phyloP scores from a whole-genome alignment of 495 filamentous ascomycete genomes.

The Cenococcum geophilum region DNA sequence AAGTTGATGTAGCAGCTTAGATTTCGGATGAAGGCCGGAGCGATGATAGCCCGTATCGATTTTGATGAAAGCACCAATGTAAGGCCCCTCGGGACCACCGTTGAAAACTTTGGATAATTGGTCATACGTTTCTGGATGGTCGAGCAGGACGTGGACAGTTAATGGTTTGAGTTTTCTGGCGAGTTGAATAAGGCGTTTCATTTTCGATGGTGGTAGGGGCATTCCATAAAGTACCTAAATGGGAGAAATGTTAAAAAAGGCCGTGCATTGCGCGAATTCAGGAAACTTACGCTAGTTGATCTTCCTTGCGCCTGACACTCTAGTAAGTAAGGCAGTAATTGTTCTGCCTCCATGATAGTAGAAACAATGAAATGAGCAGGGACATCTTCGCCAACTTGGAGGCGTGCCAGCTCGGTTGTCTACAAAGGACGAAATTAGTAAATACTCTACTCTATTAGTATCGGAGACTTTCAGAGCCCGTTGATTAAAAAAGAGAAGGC shows the following conservation, averaged over 20 bases:
- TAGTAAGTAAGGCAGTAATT: slow-evolving; percentile 55
- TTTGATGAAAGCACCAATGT: slow-evolving; percentile 62
- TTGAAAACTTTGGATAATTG: slow-evolving; percentile 31
- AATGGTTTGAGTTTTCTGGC: slow-evolving; percentile 46
- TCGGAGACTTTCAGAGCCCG: not conserved
- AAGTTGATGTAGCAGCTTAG: slow-evolving; percentile 46
- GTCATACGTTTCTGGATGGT: slow-evolving; percentile 52
- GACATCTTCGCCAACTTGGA: slow-evolving; percentile 61
- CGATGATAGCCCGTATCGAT: slow-evolving; percentile 74
- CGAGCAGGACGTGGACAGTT: slow-evolving; percentile 62
- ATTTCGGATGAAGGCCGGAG: slow-evolving; percentile 58
- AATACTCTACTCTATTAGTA: not conserved
- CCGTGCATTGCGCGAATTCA: too few relatives aligned
- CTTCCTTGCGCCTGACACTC: slow-evolving; percentile 49
- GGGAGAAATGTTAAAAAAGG: not conserved
- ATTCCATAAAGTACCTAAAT: slow-evolving; percentile 68
- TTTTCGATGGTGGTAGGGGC: slow-evolving; percentile 58
- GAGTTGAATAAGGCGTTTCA: slow-evolving; percentile 52
- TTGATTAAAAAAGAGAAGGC: too few relatives aligned
- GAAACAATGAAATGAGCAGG: slow-evolving; percentile 68
- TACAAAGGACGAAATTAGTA: slow-evolving; percentile 28
- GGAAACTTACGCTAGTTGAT: slow-evolving; percentile 49
- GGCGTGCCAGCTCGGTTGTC: slow-evolving; percentile 64
- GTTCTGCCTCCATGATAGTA: slow-evolving; percentile 70
- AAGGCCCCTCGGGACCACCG: not conserved